These are phyloP conservation scores for Botrytis paeoniae DNA, from an alignment of 2,329 filamentous ascomycete species.

Conservation along the genomic window DNA sequence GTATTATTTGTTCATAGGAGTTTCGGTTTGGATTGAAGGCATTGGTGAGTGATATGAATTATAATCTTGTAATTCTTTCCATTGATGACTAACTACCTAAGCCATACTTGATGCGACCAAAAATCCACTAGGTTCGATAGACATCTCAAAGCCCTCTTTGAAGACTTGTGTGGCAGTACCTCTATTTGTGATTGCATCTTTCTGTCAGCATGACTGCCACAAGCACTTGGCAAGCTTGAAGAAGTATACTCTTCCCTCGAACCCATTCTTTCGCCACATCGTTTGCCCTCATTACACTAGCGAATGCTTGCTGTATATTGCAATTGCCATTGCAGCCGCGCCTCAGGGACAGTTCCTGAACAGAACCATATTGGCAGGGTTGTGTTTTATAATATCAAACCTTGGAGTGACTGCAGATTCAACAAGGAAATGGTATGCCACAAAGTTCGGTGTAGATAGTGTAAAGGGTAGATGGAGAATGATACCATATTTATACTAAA, in stretches of 20 bases:
- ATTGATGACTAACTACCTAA: slow-evolving; percentile 28
- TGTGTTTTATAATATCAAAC: slow-evolving; percentile 74
- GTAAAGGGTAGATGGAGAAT: slow-evolving; percentile 69
- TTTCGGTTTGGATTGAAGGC: slow-evolving; percentile 84
- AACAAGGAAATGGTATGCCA: slow-evolving; percentile 75
- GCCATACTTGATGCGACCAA: slow-evolving; percentile 24
- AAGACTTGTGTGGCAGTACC: slow-evolving; percentile 56
- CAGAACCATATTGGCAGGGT: slow-evolving; percentile 65
- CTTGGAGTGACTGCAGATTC: slow-evolving; percentile 76
- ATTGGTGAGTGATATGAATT: slow-evolving; percentile 52
- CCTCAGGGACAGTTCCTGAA: slow-evolving; percentile 66
- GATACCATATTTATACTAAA: slow-evolving; percentile 65
- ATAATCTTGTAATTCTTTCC: not conserved
- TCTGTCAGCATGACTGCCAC: slow-evolving; percentile 73
- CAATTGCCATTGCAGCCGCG: slow-evolving; percentile 71
- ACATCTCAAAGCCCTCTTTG: slow-evolving; percentile 37
- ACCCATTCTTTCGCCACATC: slow-evolving; percentile 67
- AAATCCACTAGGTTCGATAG: slow-evolving; percentile 17
- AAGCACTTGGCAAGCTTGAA: slow-evolving; percentile 64
- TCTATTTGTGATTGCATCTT: slow-evolving; percentile 67
- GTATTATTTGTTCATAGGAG: slow-evolving; percentile 72
- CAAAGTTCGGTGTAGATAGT: slow-evolving; percentile 67
- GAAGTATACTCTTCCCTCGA: slow-evolving; percentile 78
- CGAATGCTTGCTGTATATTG: slow-evolving; percentile 80
- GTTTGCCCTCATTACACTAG: slow-evolving; percentile 90